These are phyloP conservation scores for Aspergillus ostianus DNA, from an alignment of 495 filamentous ascomycete genomes.

Conservation along the genomic window DNA sequence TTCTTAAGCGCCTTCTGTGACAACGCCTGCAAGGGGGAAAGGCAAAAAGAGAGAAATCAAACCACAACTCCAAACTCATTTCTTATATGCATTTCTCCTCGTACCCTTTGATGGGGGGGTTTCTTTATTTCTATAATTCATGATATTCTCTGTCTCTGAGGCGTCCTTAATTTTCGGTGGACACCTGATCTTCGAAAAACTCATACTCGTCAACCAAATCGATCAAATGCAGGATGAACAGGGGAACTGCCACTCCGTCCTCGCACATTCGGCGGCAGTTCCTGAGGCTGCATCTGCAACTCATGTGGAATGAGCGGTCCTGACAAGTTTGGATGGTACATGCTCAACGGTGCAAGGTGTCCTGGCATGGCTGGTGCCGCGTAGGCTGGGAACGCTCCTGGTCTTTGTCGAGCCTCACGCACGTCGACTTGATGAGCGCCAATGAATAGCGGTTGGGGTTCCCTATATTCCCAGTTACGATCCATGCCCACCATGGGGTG, in stretches of 20 bases:
- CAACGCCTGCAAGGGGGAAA: background rate
- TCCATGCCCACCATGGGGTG: slow-evolving; percentile 19
- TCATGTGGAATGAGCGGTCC: slow-evolving; percentile 33
- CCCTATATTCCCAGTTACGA: slow-evolving; percentile 19
- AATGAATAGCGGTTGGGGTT: slow-evolving; percentile 24
- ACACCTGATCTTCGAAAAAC: background rate
- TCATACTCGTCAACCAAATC: slow-evolving; percentile 16
- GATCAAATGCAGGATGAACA: slow-evolving; percentile 28
- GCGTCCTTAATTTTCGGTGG: background rate
- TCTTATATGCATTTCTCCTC: background rate
- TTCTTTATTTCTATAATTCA: background rate
- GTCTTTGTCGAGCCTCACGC: slow-evolving; percentile 26
- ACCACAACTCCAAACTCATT: background rate
- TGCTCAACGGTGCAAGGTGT: slow-evolving; percentile 22
- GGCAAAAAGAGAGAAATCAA: background rate
- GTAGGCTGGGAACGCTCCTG: slow-evolving; percentile 20
- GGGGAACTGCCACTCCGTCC: slow-evolving; percentile 57
- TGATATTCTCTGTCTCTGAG: background rate
- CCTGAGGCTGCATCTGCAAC: slow-evolving; percentile 18
- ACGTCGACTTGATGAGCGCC: slow-evolving; percentile 35
- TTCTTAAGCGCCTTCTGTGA: background rate
- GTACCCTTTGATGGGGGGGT: background rate
- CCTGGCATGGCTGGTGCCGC: slow-evolving; percentile 12
- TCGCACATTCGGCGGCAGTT: slow-evolving; percentile 19
- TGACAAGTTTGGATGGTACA: slow-evolving; percentile 35